Evolutionary conservation across 257 asterid genomes (phyloP).

Genomic region (Coffea canephora): DNA sequence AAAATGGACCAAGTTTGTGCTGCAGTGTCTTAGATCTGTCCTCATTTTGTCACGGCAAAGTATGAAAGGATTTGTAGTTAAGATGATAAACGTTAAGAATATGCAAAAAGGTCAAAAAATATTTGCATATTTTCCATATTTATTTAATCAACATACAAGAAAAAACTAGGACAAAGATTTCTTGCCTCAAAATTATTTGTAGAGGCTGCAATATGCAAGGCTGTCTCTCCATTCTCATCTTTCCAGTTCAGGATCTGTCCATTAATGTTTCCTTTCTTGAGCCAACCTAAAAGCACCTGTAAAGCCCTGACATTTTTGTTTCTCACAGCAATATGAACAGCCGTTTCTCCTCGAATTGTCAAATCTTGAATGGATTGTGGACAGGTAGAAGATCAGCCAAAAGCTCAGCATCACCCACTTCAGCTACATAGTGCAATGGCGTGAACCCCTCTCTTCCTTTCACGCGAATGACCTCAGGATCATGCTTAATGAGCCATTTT

Average conservation of each 20-base stretch:
- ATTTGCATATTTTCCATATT: no score
- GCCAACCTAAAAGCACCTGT: slow-evolving; percentile 24
- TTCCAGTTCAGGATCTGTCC: slow-evolving; percentile 3
- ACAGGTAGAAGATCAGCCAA: slow-evolving; percentile 10
- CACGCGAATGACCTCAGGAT: slow-evolving; percentile 15
- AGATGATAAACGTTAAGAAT: no score
- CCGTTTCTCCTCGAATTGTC: slow-evolving; percentile 19
- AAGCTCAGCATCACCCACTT: slow-evolving; percentile 3
- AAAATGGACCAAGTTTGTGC: no score
- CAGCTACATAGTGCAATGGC: slow-evolving; percentile 20
- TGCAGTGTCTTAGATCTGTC: no score
- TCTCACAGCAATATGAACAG: slow-evolving; percentile 22
- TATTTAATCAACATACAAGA: no score
- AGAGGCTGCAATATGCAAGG: slow-evolving; percentile 22
- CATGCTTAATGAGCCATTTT: neutral
- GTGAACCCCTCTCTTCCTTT: slow-evolving; percentile 12
- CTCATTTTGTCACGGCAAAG: no score
- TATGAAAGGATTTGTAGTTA: no score
- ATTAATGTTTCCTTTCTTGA: slow-evolving; percentile 2
- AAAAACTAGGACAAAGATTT: no score
- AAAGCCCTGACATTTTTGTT: slow-evolving; percentile 11
- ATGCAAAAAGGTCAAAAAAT: no score
- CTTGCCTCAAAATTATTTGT: slow-evolving; percentile 16
- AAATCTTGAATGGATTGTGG: slow-evolving; percentile 17
- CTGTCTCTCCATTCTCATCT: slow-evolving; percentile 16